Percentiles rank a stretch among this genome's conserved stretches.
Evolutionary conservation across 2,329 filamentous ascomycete species (phyloP).

Genomic region (Capronia coronata): DNA sequence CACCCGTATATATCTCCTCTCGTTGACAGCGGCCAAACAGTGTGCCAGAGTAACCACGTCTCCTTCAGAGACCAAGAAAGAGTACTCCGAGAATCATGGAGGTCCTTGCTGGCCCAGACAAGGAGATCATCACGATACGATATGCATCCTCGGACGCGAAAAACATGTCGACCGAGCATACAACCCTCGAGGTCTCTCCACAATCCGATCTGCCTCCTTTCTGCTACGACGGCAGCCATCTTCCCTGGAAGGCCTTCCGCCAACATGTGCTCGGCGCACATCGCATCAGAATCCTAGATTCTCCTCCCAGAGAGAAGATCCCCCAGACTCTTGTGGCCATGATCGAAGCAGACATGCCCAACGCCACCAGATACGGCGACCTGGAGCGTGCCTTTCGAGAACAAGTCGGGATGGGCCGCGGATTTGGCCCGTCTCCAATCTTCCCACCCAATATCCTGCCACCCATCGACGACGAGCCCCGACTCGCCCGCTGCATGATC

Average conservation of each 20-base stretch:
- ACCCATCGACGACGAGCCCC: slow-evolving; percentile 16
- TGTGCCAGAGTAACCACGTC: too few relatives aligned
- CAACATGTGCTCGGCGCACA: slow-evolving; percentile 24
- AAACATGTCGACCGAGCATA: too few relatives aligned
- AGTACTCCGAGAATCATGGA: too few relatives aligned
- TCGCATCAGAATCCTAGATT: slow-evolving; percentile 24
- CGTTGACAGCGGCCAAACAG: too few relatives aligned
- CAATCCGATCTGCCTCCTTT: slow-evolving; percentile 17
- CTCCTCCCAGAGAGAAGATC: slow-evolving; percentile 15
- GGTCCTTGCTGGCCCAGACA: too few relatives aligned
- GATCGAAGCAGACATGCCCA: slow-evolving; percentile 19
- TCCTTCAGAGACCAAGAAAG: too few relatives aligned
- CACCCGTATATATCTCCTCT: too few relatives aligned
- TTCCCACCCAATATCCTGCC: slow-evolving; percentile 27
- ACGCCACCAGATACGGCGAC: slow-evolving; percentile 15
- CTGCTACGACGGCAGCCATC: slow-evolving; percentile 23
- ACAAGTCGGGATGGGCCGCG: slow-evolving; percentile 22
- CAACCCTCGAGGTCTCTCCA: neutral
- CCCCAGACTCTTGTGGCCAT: slow-evolving; percentile 18
- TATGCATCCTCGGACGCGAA: too few relatives aligned
- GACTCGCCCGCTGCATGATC: slow-evolving; percentile 26
- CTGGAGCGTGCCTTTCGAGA: slow-evolving; percentile 22
- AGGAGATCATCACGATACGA: too few relatives aligned
- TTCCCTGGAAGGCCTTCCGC: slow-evolving; percentile 24
- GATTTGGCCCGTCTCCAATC: slow-evolving; percentile 26